These are phyloP conservation scores for Wickerhamomyces canadensis DNA, from an alignment of 805 yeast genomes.

Conservation along the genomic window DNA sequence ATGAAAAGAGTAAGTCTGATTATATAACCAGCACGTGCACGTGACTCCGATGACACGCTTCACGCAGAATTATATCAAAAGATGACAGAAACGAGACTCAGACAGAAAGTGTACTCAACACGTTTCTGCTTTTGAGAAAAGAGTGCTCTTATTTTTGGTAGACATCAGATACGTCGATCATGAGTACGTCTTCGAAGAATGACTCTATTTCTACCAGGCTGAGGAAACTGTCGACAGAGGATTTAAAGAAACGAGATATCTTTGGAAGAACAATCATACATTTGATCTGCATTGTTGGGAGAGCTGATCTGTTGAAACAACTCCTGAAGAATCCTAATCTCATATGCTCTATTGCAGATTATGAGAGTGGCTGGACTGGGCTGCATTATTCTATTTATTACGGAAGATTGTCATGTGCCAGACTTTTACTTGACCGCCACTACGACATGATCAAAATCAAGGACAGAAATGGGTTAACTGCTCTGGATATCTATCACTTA, in stretches of 20 bases:
- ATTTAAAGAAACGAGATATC: slow-evolving; percentile 49
- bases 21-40: too few species aligned
- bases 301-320: slow-evolving; percentile 38
- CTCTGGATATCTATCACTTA: slow-evolving; percentile 51
- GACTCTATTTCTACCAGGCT: slow-evolving; percentile 13
- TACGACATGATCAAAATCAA: slow-evolving; percentile 42
- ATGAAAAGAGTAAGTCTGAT: too few species aligned
- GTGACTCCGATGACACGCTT: too few species aligned
- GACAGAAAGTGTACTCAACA: too few species aligned
- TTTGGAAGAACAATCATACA: slow-evolving; percentile 70
- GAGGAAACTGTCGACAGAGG: slow-evolving; percentile 28
- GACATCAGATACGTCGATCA: too few species aligned
- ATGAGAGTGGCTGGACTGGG: slow-evolving; percentile 79
- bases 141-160: too few species aligned
- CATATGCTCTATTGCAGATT: slow-evolving; percentile 46
- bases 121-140: too few species aligned
- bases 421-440: slow-evolving; percentile 31
- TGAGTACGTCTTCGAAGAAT: slow-evolving; percentile 1
- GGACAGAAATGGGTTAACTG: slow-evolving; percentile 69
- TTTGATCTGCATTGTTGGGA: slow-evolving; percentile 43
- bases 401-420: slow-evolving; percentile 52
- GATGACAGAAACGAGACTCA: too few species aligned
- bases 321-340: slow-evolving; percentile 42
- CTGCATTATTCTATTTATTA: slow-evolving; percentile 63
- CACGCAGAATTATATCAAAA: too few species aligned